Evolutionary conservation across 805 yeast genomes (phyloP).

Genomic region (Candida argentea): DNA sequence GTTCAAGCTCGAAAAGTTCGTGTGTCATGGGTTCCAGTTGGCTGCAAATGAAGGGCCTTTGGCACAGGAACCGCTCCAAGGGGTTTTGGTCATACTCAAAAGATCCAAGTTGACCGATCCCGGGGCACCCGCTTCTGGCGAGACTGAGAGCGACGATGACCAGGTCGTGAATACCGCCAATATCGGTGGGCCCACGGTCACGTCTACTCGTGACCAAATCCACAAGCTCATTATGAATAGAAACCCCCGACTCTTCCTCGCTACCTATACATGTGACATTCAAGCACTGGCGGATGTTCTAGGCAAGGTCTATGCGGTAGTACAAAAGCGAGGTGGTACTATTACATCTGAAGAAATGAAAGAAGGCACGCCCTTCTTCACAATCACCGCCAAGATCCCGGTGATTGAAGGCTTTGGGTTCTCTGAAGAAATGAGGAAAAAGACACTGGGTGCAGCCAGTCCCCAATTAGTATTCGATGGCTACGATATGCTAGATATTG

Average conservation of each 20-base stretch:
- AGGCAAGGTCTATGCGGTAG: constrained; percentile 92
- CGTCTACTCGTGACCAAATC: constrained; percentile 63
- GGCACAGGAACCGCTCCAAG: constrained; percentile 80
- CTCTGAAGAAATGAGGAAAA: constrained; percentile 86
- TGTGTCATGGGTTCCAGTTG: constrained; percentile 76
- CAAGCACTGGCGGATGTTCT: constrained; percentile 92
- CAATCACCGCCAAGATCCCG: constrained; percentile 75
- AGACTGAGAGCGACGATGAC: constrained; percentile 7
- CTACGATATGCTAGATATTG: constrained; percentile 74
- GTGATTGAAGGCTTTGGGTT: constrained; percentile 96
- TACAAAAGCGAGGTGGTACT: constrained; percentile 78
- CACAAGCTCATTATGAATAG: constrained; percentile 63
- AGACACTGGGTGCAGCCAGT: constrained; percentile 93
- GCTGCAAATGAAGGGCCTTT: constrained; percentile 82
- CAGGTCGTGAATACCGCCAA: constrained; percentile 30
- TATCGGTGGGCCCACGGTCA: constrained; percentile 62
- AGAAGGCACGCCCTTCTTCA: constrained; percentile 96
- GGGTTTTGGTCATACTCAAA: constrained; percentile 46
- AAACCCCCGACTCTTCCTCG: constrained; percentile 86
- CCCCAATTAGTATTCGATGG: constrained; percentile 93
- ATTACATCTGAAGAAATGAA: constrained; percentile 90
- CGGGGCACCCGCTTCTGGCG: constrained; percentile 34
- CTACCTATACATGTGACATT: constrained; percentile 88
- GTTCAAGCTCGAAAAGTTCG: constrained; percentile 44
- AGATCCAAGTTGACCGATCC: too few species aligned